Evolutionary conservation across 2,329 filamentous ascomycete species (phyloP).

Genomic region (Colletotrichum aenigma): DNA sequence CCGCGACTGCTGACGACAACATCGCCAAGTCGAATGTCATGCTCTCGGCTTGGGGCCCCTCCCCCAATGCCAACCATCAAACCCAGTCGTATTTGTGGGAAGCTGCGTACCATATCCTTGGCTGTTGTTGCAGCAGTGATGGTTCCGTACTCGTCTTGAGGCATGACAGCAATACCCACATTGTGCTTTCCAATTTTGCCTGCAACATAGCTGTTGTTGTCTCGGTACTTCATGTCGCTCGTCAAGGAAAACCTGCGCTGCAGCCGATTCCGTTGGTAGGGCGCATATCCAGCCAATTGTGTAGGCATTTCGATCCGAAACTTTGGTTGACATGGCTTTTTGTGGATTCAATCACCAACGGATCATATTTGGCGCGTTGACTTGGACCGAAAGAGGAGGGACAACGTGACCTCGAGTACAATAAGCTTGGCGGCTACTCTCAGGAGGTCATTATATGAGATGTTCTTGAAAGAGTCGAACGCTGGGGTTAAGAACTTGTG

Average conservation of each 20-base stretch:
- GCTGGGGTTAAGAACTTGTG: no score
- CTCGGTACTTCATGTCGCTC: neutral
- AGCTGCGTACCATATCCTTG: slow-evolving; percentile 29
- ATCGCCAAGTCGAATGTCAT: slow-evolving; percentile 22
- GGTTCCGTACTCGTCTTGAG: neutral
- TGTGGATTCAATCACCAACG: accelerated
- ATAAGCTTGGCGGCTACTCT: no score
- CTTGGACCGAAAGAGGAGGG: no score
- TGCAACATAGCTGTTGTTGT: neutral
- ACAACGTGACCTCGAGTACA: no score
- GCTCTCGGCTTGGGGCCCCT: slow-evolving; percentile 22
- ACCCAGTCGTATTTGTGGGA: neutral
- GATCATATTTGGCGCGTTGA: no score
- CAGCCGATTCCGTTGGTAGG: neutral
- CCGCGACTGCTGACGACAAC: slow-evolving; percentile 18
- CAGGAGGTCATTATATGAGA: no score
- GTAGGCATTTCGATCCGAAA: neutral
- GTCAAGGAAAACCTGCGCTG: neutral
- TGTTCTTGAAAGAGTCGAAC: no score
- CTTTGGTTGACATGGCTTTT: neutral
- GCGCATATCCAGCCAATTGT: neutral
- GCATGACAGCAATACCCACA: slow-evolving; percentile 22
- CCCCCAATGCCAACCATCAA: slow-evolving; percentile 27
- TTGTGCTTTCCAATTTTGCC: slow-evolving; percentile 22
- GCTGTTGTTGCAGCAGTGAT: slow-evolving; percentile 23